phyloP scores from a whole-genome alignment of 805 yeast species.

The Pichia rugopelliculosa region DNA sequence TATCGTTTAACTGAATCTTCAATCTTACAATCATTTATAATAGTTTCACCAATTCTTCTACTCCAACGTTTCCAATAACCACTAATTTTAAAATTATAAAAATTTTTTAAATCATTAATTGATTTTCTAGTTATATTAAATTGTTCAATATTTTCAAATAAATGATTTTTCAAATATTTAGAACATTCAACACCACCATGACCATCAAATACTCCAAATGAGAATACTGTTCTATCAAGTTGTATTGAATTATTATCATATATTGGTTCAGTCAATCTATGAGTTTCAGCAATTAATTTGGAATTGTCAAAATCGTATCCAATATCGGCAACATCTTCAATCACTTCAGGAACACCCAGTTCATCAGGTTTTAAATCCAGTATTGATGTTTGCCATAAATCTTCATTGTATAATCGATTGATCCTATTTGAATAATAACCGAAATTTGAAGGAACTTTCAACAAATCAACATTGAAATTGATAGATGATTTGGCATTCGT shows the following conservation, averaged over 20 bases:
- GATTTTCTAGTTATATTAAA: constrained; percentile 29
- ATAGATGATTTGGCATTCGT: constrained; percentile 18
- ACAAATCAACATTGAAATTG: constrained; percentile 44
- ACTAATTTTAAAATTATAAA: constrained; percentile 56
- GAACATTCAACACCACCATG: constrained; percentile 86
- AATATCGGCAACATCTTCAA: background rate
- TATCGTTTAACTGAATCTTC: background rate
- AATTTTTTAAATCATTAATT: constrained; percentile 37
- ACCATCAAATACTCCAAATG: constrained; percentile 81
- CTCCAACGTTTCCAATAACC: constrained; percentile 84
- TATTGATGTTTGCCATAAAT: constrained; percentile 37
- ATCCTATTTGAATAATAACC: constrained; percentile 79
- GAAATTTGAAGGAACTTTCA: constrained; percentile 61
- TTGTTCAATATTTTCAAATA: constrained; percentile 47
- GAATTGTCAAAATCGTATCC: constrained; percentile 2
- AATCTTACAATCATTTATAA: constrained; percentile 2
- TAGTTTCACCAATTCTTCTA: constrained; percentile 27
- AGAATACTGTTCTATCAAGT: constrained; percentile 39
- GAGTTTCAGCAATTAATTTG: constrained; percentile 10
- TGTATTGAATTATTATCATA: constrained; percentile 7
- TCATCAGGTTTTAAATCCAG: constrained; percentile 3
- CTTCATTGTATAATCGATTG: constrained; percentile 76
- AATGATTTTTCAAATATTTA: constrained; percentile 44
- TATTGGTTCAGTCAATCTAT: constrained; percentile 9
- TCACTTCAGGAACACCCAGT: background rate